Percentiles rank a stretch among this genome's conserved stretches.
Conservation (phyloP, 176 grass and related monocot genomes). For the Oryza officinalis region DNA sequence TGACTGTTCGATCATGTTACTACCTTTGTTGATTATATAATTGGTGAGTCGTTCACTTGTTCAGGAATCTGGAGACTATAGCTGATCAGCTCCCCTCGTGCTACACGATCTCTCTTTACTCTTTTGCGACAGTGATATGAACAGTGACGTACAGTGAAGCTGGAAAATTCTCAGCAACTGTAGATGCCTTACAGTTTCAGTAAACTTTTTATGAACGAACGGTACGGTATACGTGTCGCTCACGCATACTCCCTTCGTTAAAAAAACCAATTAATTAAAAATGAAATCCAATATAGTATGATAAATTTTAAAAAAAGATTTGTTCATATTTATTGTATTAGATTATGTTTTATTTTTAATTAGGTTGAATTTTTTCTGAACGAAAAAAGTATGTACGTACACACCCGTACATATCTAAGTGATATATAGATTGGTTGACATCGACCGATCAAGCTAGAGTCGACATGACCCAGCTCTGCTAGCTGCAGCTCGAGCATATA, state of each 20-base stretch:
- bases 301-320: too few relatives aligned
- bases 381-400: neutral
- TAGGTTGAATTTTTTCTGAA: too few relatives aligned
- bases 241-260: too few relatives aligned
- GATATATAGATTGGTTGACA: neutral
- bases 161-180: neutral
- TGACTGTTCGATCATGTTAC: neutral
- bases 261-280: too few relatives aligned
- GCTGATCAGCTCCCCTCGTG: neutral
- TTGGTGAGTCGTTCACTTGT: neutral
- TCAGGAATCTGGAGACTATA: neutral
- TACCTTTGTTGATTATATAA: neutral
- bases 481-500: neutral
- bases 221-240: neutral
- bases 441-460: neutral
- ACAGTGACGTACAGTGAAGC: neutral
- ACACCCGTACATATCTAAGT: neutral
- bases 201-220: neutral
- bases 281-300: too few relatives aligned
- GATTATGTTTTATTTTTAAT: too few relatives aligned
- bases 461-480: neutral
- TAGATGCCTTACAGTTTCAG: neutral
- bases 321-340: too few relatives aligned
- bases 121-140: neutral
- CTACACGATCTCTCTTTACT: neutral